These are phyloP conservation scores for Letharia lupina DNA, from an alignment of 495 filamentous ascomycete species.

Conservation along the genomic window DNA sequence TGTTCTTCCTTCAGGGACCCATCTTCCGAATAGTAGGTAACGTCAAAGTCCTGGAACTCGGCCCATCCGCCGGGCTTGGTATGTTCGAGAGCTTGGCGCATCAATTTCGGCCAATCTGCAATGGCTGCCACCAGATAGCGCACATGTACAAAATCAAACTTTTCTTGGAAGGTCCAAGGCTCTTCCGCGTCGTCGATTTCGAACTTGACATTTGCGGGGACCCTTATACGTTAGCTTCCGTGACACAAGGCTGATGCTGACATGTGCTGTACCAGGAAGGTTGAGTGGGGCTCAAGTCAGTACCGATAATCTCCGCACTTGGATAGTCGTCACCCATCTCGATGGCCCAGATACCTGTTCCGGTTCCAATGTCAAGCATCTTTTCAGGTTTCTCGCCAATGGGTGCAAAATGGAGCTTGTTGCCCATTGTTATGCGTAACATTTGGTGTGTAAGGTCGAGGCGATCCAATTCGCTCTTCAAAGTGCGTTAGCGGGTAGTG, in stretches of 20 bases:
- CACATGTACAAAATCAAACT: conserved; percentile 48
- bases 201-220: conserved; percentile 53
- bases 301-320: conserved; percentile 48
- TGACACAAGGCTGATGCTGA: not conserved
- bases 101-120: conserved; percentile 41
- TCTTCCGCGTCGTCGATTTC: conserved; percentile 53
- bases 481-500: not conserved
- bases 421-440: conserved; percentile 29
- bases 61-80: conserved; percentile 28
- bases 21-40: conserved; percentile 26
- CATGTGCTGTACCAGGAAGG: conserved; percentile 31
- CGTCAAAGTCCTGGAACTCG: conserved; percentile 30
- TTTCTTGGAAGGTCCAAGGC: conserved; percentile 36
- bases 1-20: conserved; percentile 23
- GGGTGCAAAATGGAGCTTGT: conserved; percentile 31
- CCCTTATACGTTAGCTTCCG: conserved; percentile 20
- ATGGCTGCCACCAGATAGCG: conserved; percentile 40
- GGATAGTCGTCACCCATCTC: conserved; percentile 54
- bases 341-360: conserved; percentile 53
- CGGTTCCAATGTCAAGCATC: conserved; percentile 46
- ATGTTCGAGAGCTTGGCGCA: conserved; percentile 27
- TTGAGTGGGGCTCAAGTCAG: conserved; percentile 54
- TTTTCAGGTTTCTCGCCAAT: conserved; percentile 33
- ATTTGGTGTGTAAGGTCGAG: conserved; percentile 33
- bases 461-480: conserved; percentile 26